Base-by-base conservation (phyloP, 2,329 filamentous ascomycete species). In the Beauveria medogensis region DNA sequence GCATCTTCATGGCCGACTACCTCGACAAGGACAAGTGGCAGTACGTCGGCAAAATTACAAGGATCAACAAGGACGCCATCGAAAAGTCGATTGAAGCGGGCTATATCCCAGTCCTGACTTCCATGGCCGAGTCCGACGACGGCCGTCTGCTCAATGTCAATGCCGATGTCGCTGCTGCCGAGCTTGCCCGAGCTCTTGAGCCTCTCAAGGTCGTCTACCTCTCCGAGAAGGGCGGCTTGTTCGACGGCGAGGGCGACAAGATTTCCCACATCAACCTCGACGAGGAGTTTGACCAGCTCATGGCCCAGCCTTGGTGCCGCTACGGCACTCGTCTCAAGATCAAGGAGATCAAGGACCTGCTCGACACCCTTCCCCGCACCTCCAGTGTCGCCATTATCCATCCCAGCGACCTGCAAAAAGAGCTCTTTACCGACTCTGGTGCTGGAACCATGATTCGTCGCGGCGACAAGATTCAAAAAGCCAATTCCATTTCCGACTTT, bases 321-420 rank as follows among this genome's bases (percentile, higher is more conserved):
- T 95, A 94, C 72, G 94, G 94, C 64, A 97, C 93, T 43, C 85
- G 92, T 64, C 82, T 97, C 65, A 99, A 99, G 86, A 97, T 99
- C 75, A 91, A 90, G 77, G 92, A 99, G 78, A 95, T 96, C 77
- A 96, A 96, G 81, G 92, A 96, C 62, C 83, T 99, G 30, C 79
- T 99, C 57, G 90, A 91, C 67, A 88, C 90, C 55, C 84, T 99
- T 20, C 94, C 94, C 56, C 88, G 91, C 68, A 93, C 90, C 61
- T 97, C 93, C 20, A 96, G 91, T 68, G 93, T 99, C 55, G 94
- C 94, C 64, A 97, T 99, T 70, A 99, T 97, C 68, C 92, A 97
- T 76, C 93, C 94, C 2, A 92, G 90, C 65, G 92, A 96, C 73
- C 82, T 99, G 48, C 92, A 97, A 77, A 96, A 95, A 78, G 94